phyloP scores from a whole-genome alignment of 2,329 filamentous ascomycete species.

The Trichoderma sp. region DNA sequence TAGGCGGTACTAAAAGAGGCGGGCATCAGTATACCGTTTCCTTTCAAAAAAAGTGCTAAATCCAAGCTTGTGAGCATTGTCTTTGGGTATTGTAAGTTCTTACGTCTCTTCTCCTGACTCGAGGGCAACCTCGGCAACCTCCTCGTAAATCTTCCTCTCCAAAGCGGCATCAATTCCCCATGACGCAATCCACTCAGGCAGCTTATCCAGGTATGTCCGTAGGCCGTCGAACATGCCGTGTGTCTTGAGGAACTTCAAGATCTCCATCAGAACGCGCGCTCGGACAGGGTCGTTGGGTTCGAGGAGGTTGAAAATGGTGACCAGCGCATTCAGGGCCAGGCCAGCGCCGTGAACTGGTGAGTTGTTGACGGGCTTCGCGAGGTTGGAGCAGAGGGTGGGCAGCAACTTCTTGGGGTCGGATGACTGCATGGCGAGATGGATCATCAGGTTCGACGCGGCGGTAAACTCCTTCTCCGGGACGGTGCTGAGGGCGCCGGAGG shows the following conservation, averaged over 20 bases:
- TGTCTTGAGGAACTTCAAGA: slow-evolving; percentile 78
- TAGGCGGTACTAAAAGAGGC: slow-evolving; percentile 59
- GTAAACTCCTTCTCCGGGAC: slow-evolving; percentile 97
- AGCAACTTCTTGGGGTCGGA: slow-evolving; percentile 85
- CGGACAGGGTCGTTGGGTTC: slow-evolving; percentile 75
- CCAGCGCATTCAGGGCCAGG: slow-evolving; percentile 86
- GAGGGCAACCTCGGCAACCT: slow-evolving; percentile 78
- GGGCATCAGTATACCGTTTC: neutral
- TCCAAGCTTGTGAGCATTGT: neutral
- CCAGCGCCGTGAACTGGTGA: slow-evolving; percentile 84
- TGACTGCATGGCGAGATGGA: slow-evolving; percentile 88
- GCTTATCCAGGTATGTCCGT: slow-evolving; percentile 78
- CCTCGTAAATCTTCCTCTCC: slow-evolving; percentile 80
- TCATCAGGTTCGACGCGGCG: slow-evolving; percentile 93
- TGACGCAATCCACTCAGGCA: slow-evolving; percentile 78
- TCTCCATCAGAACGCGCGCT: slow-evolving; percentile 88
- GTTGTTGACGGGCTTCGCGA: slow-evolving; percentile 82
- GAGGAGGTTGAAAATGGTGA: slow-evolving; percentile 96
- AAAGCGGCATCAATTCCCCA: slow-evolving; percentile 86
- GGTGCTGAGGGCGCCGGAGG: slow-evolving; percentile 75
- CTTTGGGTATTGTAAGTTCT: slow-evolving; percentile 43
- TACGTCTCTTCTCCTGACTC: slow-evolving; percentile 78
- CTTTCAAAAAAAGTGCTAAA: neutral
- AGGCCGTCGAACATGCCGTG: slow-evolving; percentile 81
- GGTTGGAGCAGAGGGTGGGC: slow-evolving; percentile 84